Evolutionary conservation across 2,329 filamentous ascomycete species (phyloP), one percentile per base, ranked within the genome.

Genomic region (Thielaviopsis ethacetica): DNA sequence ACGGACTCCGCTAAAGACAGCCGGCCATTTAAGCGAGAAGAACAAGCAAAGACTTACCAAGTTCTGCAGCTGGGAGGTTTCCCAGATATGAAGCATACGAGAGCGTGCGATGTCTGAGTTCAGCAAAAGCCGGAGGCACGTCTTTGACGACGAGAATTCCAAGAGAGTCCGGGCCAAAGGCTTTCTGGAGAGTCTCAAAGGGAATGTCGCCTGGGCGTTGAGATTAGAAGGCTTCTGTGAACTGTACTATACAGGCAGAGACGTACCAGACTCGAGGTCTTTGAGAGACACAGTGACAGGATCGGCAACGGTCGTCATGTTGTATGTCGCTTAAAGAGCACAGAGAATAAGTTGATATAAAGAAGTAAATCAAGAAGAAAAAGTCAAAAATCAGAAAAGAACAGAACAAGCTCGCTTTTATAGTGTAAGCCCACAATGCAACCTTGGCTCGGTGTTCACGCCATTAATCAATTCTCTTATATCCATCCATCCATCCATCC

Each of bases 91-190:
- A 95, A 3, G 90, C 83, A 68, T 93, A 93, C 0, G 88, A 93
- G 6, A 98, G 77, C 1, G 94, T 79, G 61, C 80, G 79, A 61
- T 80, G 80, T 62, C 93, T 81, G 51, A 96, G 73, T n/a, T 78
- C 71, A 15, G 78, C 71, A 66, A 95, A 98, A 57, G 81, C 75
- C 5, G 76, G 63, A 0, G 90, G 88, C 0, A 97, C 80, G 68
- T 90, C 88, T 68, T 86, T 89, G 54, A 98, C 91, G n/a, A 97
- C 75, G 59, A 98, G 84, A 57, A 98, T 95, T 0, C 93, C 93
- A 13, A 97, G 76, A 1, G 90, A 95, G 26, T 87, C 82, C 1
- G 91, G 89, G 0, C 93, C 93, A 68, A 98, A 97, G 0, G 93
- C 93, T 65, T 85, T 71, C 65, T 87, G 80, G 12, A 93, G 76